Evolutionary conservation across 306 rosid species (phyloP), one percentile per base, ranked within the genome.

Genomic region (Pyrus pyrifolia): DNA sequence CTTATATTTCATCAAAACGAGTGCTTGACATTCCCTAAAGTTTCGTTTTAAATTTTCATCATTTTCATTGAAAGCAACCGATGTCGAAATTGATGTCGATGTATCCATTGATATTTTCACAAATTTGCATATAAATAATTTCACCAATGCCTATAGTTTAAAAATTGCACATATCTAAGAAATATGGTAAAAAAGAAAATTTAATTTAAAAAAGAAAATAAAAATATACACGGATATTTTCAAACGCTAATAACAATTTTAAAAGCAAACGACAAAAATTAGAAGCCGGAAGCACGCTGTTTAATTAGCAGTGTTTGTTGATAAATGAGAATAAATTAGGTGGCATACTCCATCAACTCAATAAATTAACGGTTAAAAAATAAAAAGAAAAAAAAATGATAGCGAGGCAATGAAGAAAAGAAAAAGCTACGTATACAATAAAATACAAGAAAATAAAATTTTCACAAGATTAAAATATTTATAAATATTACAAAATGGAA

Each of bases 381-480:
- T 58, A 2, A 29, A 35, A 15, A 9, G 6, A 18, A 49, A 59
- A 49, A 49, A 40, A 44, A 4, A 33, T 11, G 75, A 82, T 59
- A 70, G 76, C 68, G 85, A 84, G 81, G 79, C 74, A 72, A 33
- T 5, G 31, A 81, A 49, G 79, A 78, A 76, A 82, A 59, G 64
- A 73, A 81, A 74, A 79, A 11, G 86, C 77, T 87, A 84, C 83
- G 78, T 89, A 84, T 85, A 87, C 83, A 66, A 84, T 77, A 86
- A 75, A 85, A 89, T 89, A 89, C 93, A 87, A 65, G 86, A 87
- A 80, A 80, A 76, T 78, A 76, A 79, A 72, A 71, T 64, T 77
- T 72, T 64, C 86, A 80, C 33, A 67, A 38, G 76, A 76, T 73
- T 38, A 72, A 74, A 51, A 79, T 83, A 82, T 74, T 73, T 74